Percentiles rank a stretch among this genome's conserved stretches.
Conservation (phyloP, 176 grass and related monocot genomes). For the Musa troglodytarum region DNA sequence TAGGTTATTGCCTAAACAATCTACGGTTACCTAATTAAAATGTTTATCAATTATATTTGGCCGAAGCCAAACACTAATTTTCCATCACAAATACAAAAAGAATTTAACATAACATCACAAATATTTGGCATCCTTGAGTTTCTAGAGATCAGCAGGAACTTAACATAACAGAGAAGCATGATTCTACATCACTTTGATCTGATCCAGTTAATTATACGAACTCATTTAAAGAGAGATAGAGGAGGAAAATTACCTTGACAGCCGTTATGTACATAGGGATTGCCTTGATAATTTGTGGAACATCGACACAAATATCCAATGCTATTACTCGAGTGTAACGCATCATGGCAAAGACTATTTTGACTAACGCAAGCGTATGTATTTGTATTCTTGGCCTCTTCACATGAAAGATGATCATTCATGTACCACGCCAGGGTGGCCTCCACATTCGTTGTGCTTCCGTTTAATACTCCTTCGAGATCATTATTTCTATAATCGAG, state of each 20-base stretch:
- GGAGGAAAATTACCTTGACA: not conserved
- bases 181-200: not conserved
- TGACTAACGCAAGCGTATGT: slow-evolving; percentile 23
- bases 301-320: not conserved
- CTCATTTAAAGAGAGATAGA: not conserved
- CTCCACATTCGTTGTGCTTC: not conserved
- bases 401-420: not conserved
- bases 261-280: not conserved
- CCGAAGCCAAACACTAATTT: too few species aligned
- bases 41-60: too few species aligned
- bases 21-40: too few species aligned
- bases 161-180: not conserved
- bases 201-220: not conserved
- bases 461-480: not conserved
- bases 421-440: not conserved
- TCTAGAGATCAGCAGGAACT: too few species aligned
- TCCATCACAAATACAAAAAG: too few species aligned
- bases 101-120: too few species aligned
- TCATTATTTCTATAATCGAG: not conserved
- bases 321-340: not conserved
- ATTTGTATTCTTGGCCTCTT: not conserved
- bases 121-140: too few species aligned
- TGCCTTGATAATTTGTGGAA: not conserved
- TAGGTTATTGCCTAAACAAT: too few species aligned
- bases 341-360: not conserved